phyloP scores from a whole-genome alignment of 768 basidiomycete genomes.

The Dioszegia crocea region DNA sequence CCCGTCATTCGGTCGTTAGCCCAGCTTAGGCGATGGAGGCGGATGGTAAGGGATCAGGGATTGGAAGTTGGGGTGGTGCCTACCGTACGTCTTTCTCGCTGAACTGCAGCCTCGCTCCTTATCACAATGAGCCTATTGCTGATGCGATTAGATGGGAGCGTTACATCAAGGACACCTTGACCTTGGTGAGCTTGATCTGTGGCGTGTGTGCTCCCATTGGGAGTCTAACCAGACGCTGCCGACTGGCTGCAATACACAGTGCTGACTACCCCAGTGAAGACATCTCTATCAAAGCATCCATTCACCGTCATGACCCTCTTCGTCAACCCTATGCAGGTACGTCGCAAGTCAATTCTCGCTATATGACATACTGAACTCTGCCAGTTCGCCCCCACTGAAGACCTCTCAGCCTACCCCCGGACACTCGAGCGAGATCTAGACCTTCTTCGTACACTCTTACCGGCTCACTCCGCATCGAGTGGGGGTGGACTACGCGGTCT shows the following conservation, averaged over 20 bases:
- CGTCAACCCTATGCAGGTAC: conserved; percentile 84
- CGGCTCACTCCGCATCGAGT: conserved; percentile 9
- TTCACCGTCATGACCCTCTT: conserved; percentile 90
- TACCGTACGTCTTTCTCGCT: conserved; percentile 52
- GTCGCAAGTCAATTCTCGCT: neutral
- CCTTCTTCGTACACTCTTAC: conserved; percentile 52
- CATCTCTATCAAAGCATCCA: conserved; percentile 72
- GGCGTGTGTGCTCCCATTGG: neutral
- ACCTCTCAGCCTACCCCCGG: conserved; percentile 83
- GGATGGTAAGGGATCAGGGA: conserved; percentile 57
- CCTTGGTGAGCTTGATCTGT: conserved; percentile 60
- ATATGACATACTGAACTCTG: neutral
- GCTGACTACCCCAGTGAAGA: conserved; percentile 59
- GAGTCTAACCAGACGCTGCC: no score
- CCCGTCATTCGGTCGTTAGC: conserved; percentile 45
- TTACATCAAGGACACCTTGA: conserved; percentile 88
- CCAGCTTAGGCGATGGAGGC: conserved; percentile 61
- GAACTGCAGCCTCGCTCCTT: no score
- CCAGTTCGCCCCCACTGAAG: conserved; percentile 86
- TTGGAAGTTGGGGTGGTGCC: conserved; percentile 88
- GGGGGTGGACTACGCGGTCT: conserved; percentile 28
- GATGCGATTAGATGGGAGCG: conserved; percentile 69
- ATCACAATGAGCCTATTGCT: no score
- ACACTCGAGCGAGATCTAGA: conserved; percentile 73
- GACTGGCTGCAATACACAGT: neutral